A percentile compares a stretch with the other conserved stretches of the same genome.
Evolutionary conservation across 805 yeast species (phyloP).

Genomic region (Komagataella kurtzmanii): DNA sequence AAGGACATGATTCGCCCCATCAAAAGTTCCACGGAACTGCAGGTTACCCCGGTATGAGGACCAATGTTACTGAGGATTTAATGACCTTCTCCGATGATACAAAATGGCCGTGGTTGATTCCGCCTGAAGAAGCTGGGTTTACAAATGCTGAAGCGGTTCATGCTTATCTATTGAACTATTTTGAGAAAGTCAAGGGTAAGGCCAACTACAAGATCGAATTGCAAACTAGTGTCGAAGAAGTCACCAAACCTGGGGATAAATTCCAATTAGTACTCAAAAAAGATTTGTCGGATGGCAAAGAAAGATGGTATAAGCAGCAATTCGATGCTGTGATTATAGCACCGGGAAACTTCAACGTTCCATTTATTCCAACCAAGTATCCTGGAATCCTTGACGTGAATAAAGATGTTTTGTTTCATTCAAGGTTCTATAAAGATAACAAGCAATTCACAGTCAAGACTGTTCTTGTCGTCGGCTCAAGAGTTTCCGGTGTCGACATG

Average conservation of each 20-base stretch:
- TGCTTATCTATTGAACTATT: constrained; percentile 18
- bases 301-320: constrained; percentile 24
- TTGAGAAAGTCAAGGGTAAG: constrained; percentile 11
- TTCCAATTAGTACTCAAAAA: constrained; percentile 19
- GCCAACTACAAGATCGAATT: constrained; percentile 13
- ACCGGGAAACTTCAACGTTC: constrained; percentile 26
- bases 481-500: constrained; percentile 19
- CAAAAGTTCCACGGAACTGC: constrained; percentile 18
- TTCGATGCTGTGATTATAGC: constrained; percentile 29
- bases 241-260: constrained; percentile 11
- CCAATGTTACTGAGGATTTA: constrained; percentile 28
- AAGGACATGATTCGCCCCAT: neutral
- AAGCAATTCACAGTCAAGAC: constrained; percentile 10
- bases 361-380: constrained; percentile 24
- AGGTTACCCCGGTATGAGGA: constrained; percentile 16
- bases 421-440: constrained; percentile 28
- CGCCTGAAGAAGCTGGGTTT: constrained; percentile 9
- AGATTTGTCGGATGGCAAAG: constrained; percentile 10
- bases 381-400: constrained; percentile 29
- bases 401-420: constrained; percentile 40
- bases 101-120: constrained; percentile 18
- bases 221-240: constrained; percentile 25
- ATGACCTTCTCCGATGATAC: constrained; percentile 31
- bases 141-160: constrained; percentile 15
- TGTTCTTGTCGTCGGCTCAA: constrained; percentile 15